Evolutionary conservation across 2,329 filamentous ascomycete genomes (phyloP).

Genomic region (Aspergillus fructus): DNA sequence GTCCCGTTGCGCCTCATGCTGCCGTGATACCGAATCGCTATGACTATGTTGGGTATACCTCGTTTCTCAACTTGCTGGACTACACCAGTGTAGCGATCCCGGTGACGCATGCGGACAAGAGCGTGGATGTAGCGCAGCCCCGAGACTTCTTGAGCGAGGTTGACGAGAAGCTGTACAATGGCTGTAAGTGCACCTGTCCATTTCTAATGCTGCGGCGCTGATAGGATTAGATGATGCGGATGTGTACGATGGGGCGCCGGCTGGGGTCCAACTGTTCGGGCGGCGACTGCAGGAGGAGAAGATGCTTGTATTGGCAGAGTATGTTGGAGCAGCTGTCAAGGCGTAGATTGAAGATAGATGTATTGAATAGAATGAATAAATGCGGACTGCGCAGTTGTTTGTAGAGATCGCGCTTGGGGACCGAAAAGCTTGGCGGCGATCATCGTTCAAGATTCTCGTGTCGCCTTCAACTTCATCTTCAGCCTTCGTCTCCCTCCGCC

Average conservation of each 20-base stretch:
- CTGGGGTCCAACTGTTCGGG: slow-evolving; percentile 50
- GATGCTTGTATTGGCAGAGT: slow-evolving; percentile 46
- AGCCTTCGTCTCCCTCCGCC: slow-evolving; percentile 4
- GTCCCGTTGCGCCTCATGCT: slow-evolving; percentile 43
- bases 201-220: not conserved
- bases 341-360: not conserved
- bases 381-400: too few relatives aligned
- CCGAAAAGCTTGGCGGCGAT: slow-evolving; percentile 17
- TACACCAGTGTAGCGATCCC: slow-evolving; percentile 57
- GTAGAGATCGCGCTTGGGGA: not conserved
- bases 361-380: not conserved
- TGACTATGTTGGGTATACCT: slow-evolving; percentile 47
- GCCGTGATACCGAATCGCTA: slow-evolving; percentile 45
- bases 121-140: slow-evolving; percentile 44
- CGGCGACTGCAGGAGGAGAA: slow-evolving; percentile 55
- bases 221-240: slow-evolving; percentile 47
- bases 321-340: slow-evolving; percentile 26
- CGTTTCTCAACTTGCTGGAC: slow-evolving; percentile 56
- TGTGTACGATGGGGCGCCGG: slow-evolving; percentile 49
- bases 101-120: slow-evolving; percentile 54
- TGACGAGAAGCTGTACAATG: slow-evolving; percentile 47
- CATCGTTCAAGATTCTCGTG: slow-evolving; percentile 11
- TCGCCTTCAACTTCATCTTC: slow-evolving; percentile 7
- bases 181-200: slow-evolving; percentile 44
- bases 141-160: slow-evolving; percentile 42